Evolutionary conservation across 371 early-diverging fungal genomes (phyloP).

Genomic region (Homolaphlyctis polyrhiza): DNA sequence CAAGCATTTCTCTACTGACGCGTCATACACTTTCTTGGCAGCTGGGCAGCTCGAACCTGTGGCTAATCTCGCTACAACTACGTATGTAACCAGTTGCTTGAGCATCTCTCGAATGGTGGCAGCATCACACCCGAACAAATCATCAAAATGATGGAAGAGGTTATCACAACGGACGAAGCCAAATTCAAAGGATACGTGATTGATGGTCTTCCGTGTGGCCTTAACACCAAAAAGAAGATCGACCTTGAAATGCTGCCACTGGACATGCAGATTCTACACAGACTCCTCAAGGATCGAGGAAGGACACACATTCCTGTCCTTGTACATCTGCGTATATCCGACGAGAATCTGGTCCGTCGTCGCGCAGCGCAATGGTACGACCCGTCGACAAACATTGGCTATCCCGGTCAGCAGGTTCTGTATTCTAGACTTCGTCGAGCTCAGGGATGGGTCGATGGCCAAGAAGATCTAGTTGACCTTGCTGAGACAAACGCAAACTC

Average conservation of each 20-base stretch:
- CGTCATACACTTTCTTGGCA: no score
- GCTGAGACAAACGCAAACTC: neutral
- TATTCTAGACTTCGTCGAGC: slow-evolving; percentile 23
- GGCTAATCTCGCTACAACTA: no score
- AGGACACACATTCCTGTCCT: slow-evolving; percentile 19
- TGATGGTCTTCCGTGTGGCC: slow-evolving; percentile 30
- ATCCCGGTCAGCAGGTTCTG: slow-evolving; percentile 35
- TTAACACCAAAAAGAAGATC: neutral
- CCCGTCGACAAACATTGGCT: slow-evolving; percentile 27
- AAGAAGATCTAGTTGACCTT: slow-evolving; percentile 16
- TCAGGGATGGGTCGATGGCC: slow-evolving; percentile 25
- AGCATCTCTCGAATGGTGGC: neutral
- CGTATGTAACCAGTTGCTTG: neutral
- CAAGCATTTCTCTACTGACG: no score
- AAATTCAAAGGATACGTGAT: slow-evolving; percentile 27
- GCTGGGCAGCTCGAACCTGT: no score
- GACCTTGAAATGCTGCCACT: neutral
- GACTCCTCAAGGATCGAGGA: slow-evolving; percentile 5
- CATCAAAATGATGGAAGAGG: slow-evolving; percentile 10
- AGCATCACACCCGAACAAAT: neutral
- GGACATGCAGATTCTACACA: slow-evolving; percentile 6
- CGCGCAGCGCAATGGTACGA: slow-evolving; percentile 30
- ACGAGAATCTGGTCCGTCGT: slow-evolving; percentile 25
- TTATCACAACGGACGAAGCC: slow-evolving; percentile 13
- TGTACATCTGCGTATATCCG: slow-evolving; percentile 24